A percentile compares a stretch with the other conserved stretches of the same genome.
phyloP scores from a whole-genome alignment of 164 flowering plant genomes.

The Amborella trichopoda region DNA sequence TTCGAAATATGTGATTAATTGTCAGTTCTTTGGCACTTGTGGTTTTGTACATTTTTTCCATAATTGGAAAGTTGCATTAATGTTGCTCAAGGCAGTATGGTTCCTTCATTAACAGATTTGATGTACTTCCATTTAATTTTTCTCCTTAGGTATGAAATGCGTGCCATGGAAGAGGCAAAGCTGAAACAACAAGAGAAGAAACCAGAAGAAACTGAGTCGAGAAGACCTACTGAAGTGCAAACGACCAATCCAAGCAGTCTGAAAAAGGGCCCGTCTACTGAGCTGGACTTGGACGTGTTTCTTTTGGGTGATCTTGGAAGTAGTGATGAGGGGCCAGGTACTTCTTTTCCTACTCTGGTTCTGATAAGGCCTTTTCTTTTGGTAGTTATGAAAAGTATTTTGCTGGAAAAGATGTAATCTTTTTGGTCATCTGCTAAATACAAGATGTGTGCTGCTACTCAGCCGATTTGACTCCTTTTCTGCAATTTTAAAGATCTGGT shows the following conservation, averaged over 20 bases:
- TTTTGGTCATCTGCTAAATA: background rate
- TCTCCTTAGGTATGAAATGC: slow-evolving; percentile 65
- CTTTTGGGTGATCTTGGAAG: slow-evolving; percentile 92
- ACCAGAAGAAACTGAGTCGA: slow-evolving; percentile 28
- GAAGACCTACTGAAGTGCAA: slow-evolving; percentile 23
- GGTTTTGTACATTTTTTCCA: too few relatives aligned
- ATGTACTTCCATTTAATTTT: too few relatives aligned
- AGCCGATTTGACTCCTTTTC: background rate
- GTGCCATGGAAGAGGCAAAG: slow-evolving; percentile 41
- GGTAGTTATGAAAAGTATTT: background rate
- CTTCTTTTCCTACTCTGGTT: background rate
- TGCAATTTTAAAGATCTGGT: background rate
- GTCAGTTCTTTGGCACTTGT: too few relatives aligned
- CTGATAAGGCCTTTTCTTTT: background rate
- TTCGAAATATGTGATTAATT: too few relatives aligned
- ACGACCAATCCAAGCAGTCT: slow-evolving; percentile 12
- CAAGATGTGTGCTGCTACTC: background rate
- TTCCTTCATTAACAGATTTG: too few relatives aligned
- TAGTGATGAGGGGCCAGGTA: slow-evolving; percentile 84
- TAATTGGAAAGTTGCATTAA: too few relatives aligned
- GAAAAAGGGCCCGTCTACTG: slow-evolving; percentile 36
- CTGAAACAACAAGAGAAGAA: slow-evolving; percentile 32
- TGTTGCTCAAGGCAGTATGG: too few relatives aligned
- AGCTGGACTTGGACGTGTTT: slow-evolving; percentile 88
- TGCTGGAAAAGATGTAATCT: background rate